Percentiles rank a stretch among this genome's conserved stretches.
phyloP scores from a whole-genome alignment of 805 yeast genomes.

The Schwanniomyces polymorphus region DNA sequence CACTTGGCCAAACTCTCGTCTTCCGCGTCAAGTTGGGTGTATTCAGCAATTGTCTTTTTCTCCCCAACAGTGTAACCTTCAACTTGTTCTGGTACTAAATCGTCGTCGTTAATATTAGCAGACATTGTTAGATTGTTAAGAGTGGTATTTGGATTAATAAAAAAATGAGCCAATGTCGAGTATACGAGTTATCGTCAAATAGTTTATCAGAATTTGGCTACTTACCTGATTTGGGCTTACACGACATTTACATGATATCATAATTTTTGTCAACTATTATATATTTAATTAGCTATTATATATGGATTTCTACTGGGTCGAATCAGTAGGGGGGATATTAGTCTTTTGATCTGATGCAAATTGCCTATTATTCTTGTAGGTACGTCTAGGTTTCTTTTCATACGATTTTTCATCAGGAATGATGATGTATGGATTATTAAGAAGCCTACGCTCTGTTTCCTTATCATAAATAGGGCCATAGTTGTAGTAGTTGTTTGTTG shows the following conservation, averaged over 20 bases:
- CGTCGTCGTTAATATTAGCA: constrained; percentile 41
- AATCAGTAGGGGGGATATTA: not conserved
- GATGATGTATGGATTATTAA: constrained; percentile 29
- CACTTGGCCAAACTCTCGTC: constrained; percentile 89
- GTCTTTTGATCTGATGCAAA: not conserved
- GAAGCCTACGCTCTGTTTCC: constrained; percentile 23
- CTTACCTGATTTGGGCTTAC: not conserved
- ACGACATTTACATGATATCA: not conserved
- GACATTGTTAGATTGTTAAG: constrained; percentile 4
- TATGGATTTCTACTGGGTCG: not conserved
- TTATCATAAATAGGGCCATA: constrained; percentile 17
- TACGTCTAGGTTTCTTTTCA: constrained; percentile 1
- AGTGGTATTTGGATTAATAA: not conserved
- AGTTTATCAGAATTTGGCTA: not conserved
- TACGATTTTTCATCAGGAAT: constrained; percentile 18
- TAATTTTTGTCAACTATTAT: not conserved
- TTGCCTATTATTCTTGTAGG: constrained; percentile 1
- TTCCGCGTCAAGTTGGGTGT: constrained; percentile 79
- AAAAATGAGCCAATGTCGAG: not conserved
- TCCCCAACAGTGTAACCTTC: constrained; percentile 65
- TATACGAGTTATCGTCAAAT: not conserved
- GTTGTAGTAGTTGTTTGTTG: constrained; percentile 3
- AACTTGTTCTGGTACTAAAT: constrained; percentile 59
- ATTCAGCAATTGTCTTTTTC: constrained; percentile 81
- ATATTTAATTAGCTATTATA: not conserved